Conservation (phyloP, 805 yeast species). For the Wickerhamomyces kurtzmanii region DNA sequence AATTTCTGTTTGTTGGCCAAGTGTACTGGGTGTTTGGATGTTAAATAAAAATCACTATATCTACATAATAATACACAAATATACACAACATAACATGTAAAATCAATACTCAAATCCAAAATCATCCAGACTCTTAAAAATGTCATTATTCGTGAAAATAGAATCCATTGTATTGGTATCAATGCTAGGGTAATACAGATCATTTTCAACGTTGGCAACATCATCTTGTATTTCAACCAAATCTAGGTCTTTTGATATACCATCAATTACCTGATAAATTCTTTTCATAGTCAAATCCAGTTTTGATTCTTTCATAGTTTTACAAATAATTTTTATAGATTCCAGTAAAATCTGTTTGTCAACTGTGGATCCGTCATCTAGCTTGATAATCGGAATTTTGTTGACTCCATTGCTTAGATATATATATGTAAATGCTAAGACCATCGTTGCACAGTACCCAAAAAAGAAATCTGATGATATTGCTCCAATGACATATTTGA, state of each 20-base stretch:
- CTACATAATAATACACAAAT: too few species aligned
- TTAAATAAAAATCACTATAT: too few species aligned
- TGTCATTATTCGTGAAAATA: conserved; percentile 15
- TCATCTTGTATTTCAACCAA: conserved; percentile 19
- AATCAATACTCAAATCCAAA: too few species aligned
- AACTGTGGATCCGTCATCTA: conserved; percentile 3
- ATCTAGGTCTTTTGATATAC: conserved; percentile 30
- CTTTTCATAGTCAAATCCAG: conserved; percentile 33
- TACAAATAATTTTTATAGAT: conserved; percentile 12
- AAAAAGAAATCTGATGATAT: conserved; percentile 32
- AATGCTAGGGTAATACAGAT: too few species aligned
- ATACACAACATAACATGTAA: too few species aligned
- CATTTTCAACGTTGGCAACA: conserved; percentile 9
- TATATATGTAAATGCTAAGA: conserved; percentile 29
- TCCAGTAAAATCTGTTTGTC: conserved; percentile 12
- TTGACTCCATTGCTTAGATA: conserved; percentile 17
- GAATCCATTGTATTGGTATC: conserved; percentile 13
- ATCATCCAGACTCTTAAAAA: conserved; percentile 7
- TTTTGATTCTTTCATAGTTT: conserved; percentile 14
- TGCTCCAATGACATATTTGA: conserved; percentile 33
- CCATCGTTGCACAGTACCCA: conserved; percentile 32
- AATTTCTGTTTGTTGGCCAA: too few species aligned
- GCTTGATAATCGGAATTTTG: conserved; percentile 1
- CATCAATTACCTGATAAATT: conserved; percentile 31
- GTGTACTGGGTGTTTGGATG: too few species aligned